Conservation (phyloP, 2,329 filamentous ascomycete species). For the Apiospora hydei region DNA sequence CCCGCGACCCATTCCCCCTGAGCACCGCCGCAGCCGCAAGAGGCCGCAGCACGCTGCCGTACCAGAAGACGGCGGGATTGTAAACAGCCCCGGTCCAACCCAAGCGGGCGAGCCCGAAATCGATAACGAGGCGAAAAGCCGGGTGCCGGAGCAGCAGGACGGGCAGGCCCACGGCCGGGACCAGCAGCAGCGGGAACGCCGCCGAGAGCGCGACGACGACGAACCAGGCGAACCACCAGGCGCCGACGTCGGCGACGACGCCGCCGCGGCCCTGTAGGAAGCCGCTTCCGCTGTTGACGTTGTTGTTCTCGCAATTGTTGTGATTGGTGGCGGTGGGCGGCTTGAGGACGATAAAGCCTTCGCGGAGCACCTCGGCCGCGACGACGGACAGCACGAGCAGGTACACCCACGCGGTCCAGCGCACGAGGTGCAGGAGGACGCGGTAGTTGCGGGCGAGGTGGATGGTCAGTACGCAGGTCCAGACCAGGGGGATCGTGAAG, state of each 20-base stretch:
- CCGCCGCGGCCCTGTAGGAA: background rate
- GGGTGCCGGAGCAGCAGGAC: conserved; percentile 25
- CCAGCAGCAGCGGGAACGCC: conserved; percentile 22
- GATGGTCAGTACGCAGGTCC: conserved; percentile 34
- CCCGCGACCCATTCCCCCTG: background rate
- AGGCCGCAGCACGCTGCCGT: background rate
- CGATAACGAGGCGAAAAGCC: conserved; percentile 22
- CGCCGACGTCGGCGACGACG: conserved; percentile 32
- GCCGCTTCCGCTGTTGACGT: background rate
- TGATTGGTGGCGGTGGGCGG: conserved; percentile 25
- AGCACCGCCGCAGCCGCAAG: background rate
- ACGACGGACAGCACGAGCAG: conserved; percentile 35
- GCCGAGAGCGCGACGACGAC: conserved; percentile 26
- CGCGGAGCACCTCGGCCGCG: conserved; percentile 31
- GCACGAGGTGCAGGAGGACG: conserved; percentile 33
- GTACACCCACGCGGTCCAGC: conserved; percentile 35
- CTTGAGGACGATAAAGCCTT: conserved; percentile 32
- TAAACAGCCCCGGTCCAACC: conserved; percentile 25
- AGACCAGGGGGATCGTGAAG: conserved; percentile 29
- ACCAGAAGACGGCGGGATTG: conserved; percentile 21
- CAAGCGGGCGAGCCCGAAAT: conserved; percentile 25
- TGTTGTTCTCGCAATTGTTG: conserved; percentile 11
- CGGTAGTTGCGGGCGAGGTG: conserved; percentile 33
- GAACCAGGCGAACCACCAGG: conserved; percentile 36
- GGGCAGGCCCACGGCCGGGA: conserved; percentile 21